Evolutionary conservation across 345 rosid species (phyloP), one percentile per base, ranked within the genome.

Genomic region (Gossypium ekmanianum): DNA sequence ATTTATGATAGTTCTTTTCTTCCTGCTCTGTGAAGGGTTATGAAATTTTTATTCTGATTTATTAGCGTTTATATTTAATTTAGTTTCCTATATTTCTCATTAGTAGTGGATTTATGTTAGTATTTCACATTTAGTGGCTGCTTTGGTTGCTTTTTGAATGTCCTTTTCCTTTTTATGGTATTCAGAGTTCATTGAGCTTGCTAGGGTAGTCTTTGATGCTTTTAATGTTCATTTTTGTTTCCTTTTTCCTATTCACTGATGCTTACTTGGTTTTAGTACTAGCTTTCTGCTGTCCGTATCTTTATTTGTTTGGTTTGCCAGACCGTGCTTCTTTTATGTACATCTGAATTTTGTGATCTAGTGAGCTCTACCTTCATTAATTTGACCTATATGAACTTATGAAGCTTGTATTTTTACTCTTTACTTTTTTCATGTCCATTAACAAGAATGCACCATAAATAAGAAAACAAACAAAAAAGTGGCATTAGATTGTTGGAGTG

Each of bases 271-370:
- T 68, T 7, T 43, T 68, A 14, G 48, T 44, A 7, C 54, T 44
- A 44, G 52, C 71, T 66, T 45, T 68, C 20, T 68, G 8, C 39
- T 68, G 41, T 24, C n/a, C 1, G 17, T 12, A 18, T 55, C 59
- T 67, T 67, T 45, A 22, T 11, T 5, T 41, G 11, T 65, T 65
- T 65, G 51, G 27, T 63, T 17, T 63, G 24, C 4, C 51, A 65
- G 27, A 5, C 48, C 3, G 9, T 41, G 4, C 65, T 61, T 41
- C 24, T 65, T 7, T 11, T 11, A 65, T 65, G 1, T 65, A 43
- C 29, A 65, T 18, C 52, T 65, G 70, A 43, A 45, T 68, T 64
- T 68, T 18, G 59, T 55, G 24, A 55, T n/a, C 18, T 55, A 55
- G 9, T 41, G 14, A 41, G 17, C 44, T 26, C 11, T 64, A n/a